Evolutionary conservation across 345 rosid species (phyloP).

Genomic region (Euphorbia tirucalli): DNA sequence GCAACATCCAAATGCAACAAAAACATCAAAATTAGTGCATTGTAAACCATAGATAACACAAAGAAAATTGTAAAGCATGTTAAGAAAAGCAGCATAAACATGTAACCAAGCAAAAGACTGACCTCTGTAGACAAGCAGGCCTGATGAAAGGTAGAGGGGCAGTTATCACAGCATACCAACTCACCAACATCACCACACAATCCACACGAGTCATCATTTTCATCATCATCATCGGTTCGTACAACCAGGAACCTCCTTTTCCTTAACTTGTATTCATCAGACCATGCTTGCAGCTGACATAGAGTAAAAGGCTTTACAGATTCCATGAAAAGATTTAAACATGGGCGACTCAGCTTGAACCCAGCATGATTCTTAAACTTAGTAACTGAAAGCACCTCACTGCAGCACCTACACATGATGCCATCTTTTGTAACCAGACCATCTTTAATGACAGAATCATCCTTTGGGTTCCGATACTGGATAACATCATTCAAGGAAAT

Average conservation of each 20-base stretch:
- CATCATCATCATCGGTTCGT: slow-evolving; percentile 62
- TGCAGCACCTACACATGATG: slow-evolving; percentile 77
- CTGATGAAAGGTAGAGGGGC: slow-evolving; percentile 90
- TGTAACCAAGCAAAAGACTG: slow-evolving; percentile 27
- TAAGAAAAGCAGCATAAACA: slow-evolving; percentile 10
- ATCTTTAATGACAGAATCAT: slow-evolving; percentile 62
- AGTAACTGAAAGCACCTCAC: slow-evolving; percentile 58
- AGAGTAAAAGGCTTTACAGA: slow-evolving; percentile 73
- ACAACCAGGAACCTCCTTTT: slow-evolving; percentile 45
- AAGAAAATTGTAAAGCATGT: slow-evolving; percentile 9
- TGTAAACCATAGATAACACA: not conserved
- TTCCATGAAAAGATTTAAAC: slow-evolving; percentile 79
- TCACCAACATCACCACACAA: slow-evolving; percentile 90
- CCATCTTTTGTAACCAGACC: slow-evolving; percentile 70
- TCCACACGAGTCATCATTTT: slow-evolving; percentile 96
- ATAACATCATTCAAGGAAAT: slow-evolving; percentile 66
- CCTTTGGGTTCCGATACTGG: slow-evolving; percentile 63
- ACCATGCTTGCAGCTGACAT: slow-evolving; percentile 90
- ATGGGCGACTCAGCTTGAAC: slow-evolving; percentile 57
- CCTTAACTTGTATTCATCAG: slow-evolving; percentile 70
- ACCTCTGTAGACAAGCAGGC: slow-evolving; percentile 84
- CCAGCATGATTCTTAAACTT: slow-evolving; percentile 84
- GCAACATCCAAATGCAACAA: not conserved
- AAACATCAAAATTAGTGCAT: not conserved
- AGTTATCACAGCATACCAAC: slow-evolving; percentile 90